Percentiles rank a stretch among this genome's conserved stretches.
These are phyloP conservation scores for Aspergillus flavus DNA, from an alignment of 2,329 filamentous ascomycete species.

Conservation along the genomic window DNA sequence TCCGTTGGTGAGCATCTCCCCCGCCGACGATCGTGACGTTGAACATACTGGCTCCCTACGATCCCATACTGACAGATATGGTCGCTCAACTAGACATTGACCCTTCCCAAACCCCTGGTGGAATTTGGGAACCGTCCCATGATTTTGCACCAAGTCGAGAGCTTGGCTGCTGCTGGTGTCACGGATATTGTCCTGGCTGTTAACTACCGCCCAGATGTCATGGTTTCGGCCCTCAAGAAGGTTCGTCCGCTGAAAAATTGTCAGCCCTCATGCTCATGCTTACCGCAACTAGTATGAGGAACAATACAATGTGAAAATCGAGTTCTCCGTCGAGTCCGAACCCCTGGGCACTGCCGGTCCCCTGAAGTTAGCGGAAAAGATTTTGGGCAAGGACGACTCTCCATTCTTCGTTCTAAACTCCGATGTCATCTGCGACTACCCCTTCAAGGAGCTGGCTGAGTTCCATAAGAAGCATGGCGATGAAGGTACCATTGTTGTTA, in stretches of 20 bases:
- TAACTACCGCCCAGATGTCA: slow-evolving; percentile 97
- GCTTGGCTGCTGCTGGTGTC: slow-evolving; percentile 87
- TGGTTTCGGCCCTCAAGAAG: slow-evolving; percentile 91
- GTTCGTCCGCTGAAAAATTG: slow-evolving; percentile 49
- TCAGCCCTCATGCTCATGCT: slow-evolving; percentile 4
- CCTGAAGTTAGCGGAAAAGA: slow-evolving; percentile 90
- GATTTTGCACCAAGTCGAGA: slow-evolving; percentile 98
- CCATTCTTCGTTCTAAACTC: slow-evolving; percentile 99
- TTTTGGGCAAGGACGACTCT: slow-evolving; percentile 86
- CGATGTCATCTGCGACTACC: slow-evolving; percentile 97
- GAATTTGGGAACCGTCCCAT: slow-evolving; percentile 99
- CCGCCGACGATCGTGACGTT: slow-evolving; percentile 19
- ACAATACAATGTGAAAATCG: slow-evolving; percentile 90
- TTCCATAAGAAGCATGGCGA: slow-evolving; percentile 94
- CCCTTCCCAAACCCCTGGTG: slow-evolving; percentile 94
- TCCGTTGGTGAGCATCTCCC: slow-evolving; percentile 72
- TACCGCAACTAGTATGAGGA: slow-evolving; percentile 70
- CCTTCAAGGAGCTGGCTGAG: slow-evolving; percentile 82
- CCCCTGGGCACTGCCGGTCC: slow-evolving; percentile 93
- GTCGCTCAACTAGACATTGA: slow-evolving; percentile 71
- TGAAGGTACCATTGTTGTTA: slow-evolving; percentile 97
- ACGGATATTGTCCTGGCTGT: slow-evolving; percentile 97
- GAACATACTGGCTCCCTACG: background rate
- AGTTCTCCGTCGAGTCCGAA: slow-evolving; percentile 95
- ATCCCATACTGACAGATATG: slow-evolving; percentile 17